A percentile compares a stretch with the other conserved stretches of the same genome.
These are phyloP conservation scores for Setomelanomma holmii DNA, from an alignment of 2,329 filamentous ascomycete genomes.

Conservation along the genomic window DNA sequence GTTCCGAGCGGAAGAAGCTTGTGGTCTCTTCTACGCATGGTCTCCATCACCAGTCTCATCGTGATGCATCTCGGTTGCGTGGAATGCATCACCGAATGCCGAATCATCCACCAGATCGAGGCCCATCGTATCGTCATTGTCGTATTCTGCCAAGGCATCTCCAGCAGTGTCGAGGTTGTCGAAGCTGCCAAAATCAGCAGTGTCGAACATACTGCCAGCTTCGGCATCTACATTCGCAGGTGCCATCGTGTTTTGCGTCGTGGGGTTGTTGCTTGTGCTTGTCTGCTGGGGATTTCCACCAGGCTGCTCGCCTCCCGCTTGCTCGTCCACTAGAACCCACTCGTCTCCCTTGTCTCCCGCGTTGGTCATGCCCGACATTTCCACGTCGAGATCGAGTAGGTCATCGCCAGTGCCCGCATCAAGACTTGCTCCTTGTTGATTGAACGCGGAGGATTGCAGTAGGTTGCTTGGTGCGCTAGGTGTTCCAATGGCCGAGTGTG, in stretches of 20 bases:
- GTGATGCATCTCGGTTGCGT: conserved; percentile 46
- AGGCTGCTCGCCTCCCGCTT: conserved; percentile 26
- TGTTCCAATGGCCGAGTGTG: conserved; percentile 65
- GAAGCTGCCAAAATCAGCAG: conserved; percentile 45
- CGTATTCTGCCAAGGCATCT: conserved; percentile 49
- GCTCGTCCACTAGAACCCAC: conserved; percentile 46
- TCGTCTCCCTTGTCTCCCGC: conserved; percentile 43
- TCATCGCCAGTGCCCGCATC: conserved; percentile 38
- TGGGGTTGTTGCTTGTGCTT: conserved; percentile 22
- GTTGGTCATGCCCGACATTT: conserved; percentile 64
- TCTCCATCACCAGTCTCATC: conserved; percentile 39
- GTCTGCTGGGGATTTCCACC: conserved; percentile 23
- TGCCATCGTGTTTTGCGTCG: conserved; percentile 21
- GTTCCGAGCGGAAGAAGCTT: not conserved
- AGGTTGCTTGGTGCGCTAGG: conserved; percentile 50
- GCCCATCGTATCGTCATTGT: conserved; percentile 46
- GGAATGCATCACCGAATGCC: conserved; percentile 51
- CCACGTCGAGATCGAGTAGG: conserved; percentile 55
- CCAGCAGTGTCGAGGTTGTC: conserved; percentile 50
- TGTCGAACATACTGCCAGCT: conserved; percentile 47
- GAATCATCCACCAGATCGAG: conserved; percentile 49
- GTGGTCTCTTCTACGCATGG: conserved; percentile 23
- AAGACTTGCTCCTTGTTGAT: conserved; percentile 31
- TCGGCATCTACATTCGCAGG: conserved; percentile 38
- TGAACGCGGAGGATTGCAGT: conserved; percentile 32